phyloP scores from a whole-genome alignment of 306 rosid genomes.

The Pterocarpus macrocarpus region DNA sequence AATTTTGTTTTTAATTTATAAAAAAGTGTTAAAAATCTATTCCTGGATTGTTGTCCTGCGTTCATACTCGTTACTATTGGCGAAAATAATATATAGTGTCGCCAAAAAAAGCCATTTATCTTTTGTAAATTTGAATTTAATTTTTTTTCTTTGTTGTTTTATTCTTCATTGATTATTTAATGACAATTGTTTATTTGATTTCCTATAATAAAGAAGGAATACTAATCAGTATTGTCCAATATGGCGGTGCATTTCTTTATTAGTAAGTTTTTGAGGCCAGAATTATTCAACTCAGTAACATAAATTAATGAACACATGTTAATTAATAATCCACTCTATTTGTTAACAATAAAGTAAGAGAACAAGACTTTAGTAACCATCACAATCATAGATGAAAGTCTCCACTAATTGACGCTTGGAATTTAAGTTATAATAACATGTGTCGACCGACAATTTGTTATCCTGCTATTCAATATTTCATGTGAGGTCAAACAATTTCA shows the following conservation, averaged over 20 bases:
- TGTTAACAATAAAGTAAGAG: slow-evolving; percentile 41
- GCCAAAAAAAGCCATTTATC: background rate
- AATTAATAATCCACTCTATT: slow-evolving; percentile 34
- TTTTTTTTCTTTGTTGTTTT: background rate
- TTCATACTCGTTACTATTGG: background rate
- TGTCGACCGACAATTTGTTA: slow-evolving; percentile 57
- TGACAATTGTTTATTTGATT: background rate
- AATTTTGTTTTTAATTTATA: background rate
- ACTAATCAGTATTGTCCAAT: background rate
- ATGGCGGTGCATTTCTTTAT: slow-evolving; percentile 56
- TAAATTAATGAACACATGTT: slow-evolving; percentile 42
- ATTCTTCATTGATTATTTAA: background rate
- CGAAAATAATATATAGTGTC: background rate
- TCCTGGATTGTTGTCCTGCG: slow-evolving; percentile 7
- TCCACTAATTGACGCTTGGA: slow-evolving; percentile 49
- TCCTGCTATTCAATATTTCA: slow-evolving; percentile 47
- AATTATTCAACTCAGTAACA: slow-evolving; percentile 26
- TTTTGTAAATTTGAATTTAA: background rate
- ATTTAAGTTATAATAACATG: slow-evolving; percentile 57
- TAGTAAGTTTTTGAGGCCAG: slow-evolving; percentile 21
- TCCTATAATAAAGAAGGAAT: background rate
- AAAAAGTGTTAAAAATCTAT: slow-evolving; percentile 17
- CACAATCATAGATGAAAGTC: slow-evolving; percentile 48
- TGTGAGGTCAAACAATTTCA: slow-evolving; percentile 33
- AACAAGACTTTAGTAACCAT: slow-evolving; percentile 46